phyloP scores from a whole-genome alignment of 2,329 filamentous ascomycete genomes.

The Colletotrichum sp. region DNA sequence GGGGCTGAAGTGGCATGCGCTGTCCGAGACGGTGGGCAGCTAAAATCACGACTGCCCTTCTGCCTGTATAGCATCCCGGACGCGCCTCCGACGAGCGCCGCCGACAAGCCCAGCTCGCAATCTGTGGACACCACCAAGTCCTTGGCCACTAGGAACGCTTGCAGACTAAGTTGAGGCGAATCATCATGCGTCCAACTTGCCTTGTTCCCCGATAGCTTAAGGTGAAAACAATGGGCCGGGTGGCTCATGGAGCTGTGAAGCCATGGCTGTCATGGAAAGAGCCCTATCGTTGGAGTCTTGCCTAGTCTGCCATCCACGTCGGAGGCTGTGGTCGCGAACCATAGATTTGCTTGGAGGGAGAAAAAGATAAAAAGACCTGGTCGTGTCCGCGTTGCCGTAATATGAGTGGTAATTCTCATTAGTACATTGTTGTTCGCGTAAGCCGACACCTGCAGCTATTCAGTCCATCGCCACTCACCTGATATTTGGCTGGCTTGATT shows the following conservation, averaged over 20 bases:
- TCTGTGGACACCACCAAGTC: background rate
- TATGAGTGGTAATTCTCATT: background rate
- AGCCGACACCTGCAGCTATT: background rate
- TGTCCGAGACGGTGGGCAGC: background rate
- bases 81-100: conserved; percentile 4
- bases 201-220: background rate
- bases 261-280: background rate
- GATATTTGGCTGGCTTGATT: background rate
- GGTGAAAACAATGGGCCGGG: background rate
- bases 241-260: background rate
- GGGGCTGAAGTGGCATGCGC: background rate
- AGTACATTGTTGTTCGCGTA: background rate
- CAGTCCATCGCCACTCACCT: background rate
- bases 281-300: background rate
- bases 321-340: background rate
- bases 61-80: background rate
- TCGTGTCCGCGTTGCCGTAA: background rate
- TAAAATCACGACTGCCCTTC: background rate
- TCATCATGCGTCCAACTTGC: conserved; percentile 2
- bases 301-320: background rate
- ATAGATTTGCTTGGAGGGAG: background rate
- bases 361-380: background rate
- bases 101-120: background rate
- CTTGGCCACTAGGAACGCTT: background rate
- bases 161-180: conserved; percentile 1